Conservation (phyloP, 176 grass and related monocot genomes). For the Musa troglodytarum region DNA sequence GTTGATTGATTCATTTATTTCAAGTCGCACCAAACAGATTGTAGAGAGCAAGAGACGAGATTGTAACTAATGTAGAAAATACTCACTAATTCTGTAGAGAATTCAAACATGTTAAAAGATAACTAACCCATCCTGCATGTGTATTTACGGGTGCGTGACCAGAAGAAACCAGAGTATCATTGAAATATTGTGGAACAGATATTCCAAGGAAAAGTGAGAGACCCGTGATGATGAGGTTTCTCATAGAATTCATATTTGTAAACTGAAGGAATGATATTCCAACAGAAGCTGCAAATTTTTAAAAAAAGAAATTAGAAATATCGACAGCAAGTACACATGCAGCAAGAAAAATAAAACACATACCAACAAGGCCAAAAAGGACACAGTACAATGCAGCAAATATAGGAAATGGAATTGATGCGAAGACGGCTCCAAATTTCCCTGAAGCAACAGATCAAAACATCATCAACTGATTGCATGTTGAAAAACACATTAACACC, state of each 20-base stretch:
- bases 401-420: slow-evolving; percentile 49
- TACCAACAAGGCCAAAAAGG: slow-evolving; percentile 43
- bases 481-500: background rate
- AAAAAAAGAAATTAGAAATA: background rate
- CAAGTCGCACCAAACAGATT: background rate
- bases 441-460: slow-evolving; percentile 21
- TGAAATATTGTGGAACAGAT: slow-evolving; percentile 47
- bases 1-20: background rate
- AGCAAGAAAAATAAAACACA: slow-evolving; percentile 3
- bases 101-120: background rate
- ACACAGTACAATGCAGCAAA: slow-evolving; percentile 49
- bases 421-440: slow-evolving; percentile 52
- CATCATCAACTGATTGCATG: background rate
- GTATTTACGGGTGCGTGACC: slow-evolving; percentile 41
- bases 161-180: slow-evolving; percentile 36
- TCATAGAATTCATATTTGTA: slow-evolving; percentile 52
- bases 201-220: slow-evolving; percentile 52
- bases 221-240: slow-evolving; percentile 43
- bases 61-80: background rate
- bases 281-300: slow-evolving; percentile 39
- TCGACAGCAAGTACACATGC: background rate
- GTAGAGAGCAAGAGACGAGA: background rate
- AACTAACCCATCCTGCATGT: slow-evolving; percentile 40
- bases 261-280: slow-evolving; percentile 55
- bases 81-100: background rate